Conservation (phyloP, 2,329 filamentous ascomycete species). For the Delphinella strobiligena region DNA sequence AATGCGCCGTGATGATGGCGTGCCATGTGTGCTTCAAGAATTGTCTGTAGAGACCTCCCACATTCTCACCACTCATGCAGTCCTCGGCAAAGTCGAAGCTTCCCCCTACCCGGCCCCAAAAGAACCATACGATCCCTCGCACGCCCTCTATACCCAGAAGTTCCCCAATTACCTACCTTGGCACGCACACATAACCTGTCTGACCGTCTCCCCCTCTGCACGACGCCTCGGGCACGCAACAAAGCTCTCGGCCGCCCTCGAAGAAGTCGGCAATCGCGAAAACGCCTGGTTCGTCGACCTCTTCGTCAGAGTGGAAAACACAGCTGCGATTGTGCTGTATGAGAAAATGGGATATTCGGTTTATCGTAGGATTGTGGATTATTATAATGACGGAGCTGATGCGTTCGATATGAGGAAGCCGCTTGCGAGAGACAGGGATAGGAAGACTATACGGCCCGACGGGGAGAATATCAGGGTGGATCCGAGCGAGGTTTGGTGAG, state of each 20-base stretch:
- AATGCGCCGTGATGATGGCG: no score
- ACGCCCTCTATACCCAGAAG: conserved; percentile 26
- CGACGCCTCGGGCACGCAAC: conserved; percentile 79
- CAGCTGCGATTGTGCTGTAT: conserved; percentile 79
- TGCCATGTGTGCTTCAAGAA: no score
- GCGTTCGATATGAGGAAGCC: conserved; percentile 96
- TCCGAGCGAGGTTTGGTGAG: conserved; percentile 74
- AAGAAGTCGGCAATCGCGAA: conserved; percentile 68
- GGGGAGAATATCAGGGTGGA: conserved; percentile 68
- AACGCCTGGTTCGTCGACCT: conserved; percentile 92
- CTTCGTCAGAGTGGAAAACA: conserved; percentile 82
- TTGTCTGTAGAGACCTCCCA: no score
- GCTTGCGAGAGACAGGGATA: conserved; percentile 64
- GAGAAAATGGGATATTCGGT: conserved; percentile 85
- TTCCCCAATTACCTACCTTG: conserved; percentile 78
- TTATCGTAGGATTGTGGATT: conserved; percentile 76
- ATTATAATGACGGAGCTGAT: conserved; percentile 92
- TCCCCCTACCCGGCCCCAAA: conserved; percentile 60
- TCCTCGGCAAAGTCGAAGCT: conserved; percentile 94
- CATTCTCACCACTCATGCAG: conserved; percentile 31
- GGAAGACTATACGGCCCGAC: conserved; percentile 65
- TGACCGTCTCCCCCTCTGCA: conserved; percentile 81
- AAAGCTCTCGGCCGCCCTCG: conserved; percentile 67
- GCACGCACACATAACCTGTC: conserved; percentile 94
- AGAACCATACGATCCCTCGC: conserved; percentile 52